phyloP scores from a whole-genome alignment of 192 early-diverging fungal genomes.

The Piromyces sp. region DNA sequence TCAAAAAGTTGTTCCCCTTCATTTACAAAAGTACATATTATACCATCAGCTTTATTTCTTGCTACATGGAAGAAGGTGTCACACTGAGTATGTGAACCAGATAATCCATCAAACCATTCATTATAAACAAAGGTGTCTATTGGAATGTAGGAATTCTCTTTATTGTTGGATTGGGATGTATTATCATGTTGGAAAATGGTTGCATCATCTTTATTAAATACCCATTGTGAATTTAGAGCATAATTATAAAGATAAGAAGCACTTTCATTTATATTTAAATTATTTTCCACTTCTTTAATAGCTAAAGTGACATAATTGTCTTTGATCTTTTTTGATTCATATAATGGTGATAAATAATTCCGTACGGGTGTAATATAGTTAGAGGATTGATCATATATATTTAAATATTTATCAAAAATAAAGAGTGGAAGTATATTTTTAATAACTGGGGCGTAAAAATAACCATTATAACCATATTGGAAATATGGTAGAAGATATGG shows the following conservation, averaged over 20 bases:
- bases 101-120: background rate
- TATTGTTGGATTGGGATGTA: background rate
- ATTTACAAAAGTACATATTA: background rate
- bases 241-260: background rate
- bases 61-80: background rate
- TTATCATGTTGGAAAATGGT: background rate
- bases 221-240: background rate
- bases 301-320: background rate
- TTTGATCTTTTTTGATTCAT: background rate
- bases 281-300: background rate
- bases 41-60: background rate
- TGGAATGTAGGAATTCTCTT: background rate
- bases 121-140: background rate
- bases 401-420: background rate
- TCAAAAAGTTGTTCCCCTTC: background rate
- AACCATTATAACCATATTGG: background rate
- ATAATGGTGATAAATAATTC: background rate
- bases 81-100: background rate
- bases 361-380: background rate
- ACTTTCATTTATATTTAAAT: background rate
- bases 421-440: background rate
- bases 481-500: background rate
- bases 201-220: background rate
- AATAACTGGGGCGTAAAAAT: background rate
- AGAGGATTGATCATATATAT: background rate